Conservation (phyloP, 2,329 filamentous ascomycete species). For the Aspergillaceae sp. region DNA sequence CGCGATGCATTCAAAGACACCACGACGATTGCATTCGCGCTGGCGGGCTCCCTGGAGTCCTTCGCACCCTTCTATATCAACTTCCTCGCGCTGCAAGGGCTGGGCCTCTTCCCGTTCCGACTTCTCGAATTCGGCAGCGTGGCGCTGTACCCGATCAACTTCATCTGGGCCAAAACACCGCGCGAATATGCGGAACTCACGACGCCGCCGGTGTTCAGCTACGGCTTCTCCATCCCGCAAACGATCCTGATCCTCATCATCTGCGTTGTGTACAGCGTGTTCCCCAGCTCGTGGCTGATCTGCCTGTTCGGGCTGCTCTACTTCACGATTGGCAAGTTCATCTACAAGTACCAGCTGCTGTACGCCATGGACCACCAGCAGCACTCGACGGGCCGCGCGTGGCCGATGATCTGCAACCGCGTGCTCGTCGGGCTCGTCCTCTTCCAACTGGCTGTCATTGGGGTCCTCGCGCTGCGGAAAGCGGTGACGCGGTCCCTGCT, state of each 20-base stretch:
- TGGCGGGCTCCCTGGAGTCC: slow-evolving; percentile 66
- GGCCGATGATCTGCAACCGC: slow-evolving; percentile 94
- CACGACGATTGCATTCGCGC: slow-evolving; percentile 62
- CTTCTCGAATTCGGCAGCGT: slow-evolving; percentile 85
- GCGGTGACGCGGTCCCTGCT: slow-evolving; percentile 66
- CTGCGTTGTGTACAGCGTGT: slow-evolving; percentile 86
- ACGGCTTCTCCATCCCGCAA: slow-evolving; percentile 91
- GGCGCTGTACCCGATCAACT: slow-evolving; percentile 69
- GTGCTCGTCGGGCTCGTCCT: slow-evolving; percentile 77
- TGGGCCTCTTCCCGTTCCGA: slow-evolving; percentile 90
- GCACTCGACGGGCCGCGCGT: slow-evolving; percentile 68
- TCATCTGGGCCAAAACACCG: slow-evolving; percentile 74
- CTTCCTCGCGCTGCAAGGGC: slow-evolving; percentile 83
- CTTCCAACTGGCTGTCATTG: slow-evolving; percentile 86
- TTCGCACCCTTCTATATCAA: slow-evolving; percentile 84
- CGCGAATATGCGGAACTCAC: slow-evolving; percentile 78
- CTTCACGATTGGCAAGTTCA: slow-evolving; percentile 35
- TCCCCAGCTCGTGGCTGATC: slow-evolving; percentile 70
- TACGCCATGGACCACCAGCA: slow-evolving; percentile 94
- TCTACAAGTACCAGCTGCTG: slow-evolving; percentile 70
- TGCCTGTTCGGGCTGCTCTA: slow-evolving; percentile 68
- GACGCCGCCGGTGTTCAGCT: slow-evolving; percentile 80
- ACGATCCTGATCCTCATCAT: slow-evolving; percentile 90
- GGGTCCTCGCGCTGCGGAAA: slow-evolving; percentile 65
- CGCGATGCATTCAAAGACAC: slow-evolving; percentile 70